These are phyloP conservation scores for Lithohypha guttulata DNA, from an alignment of 2,329 filamentous ascomycete species.

Conservation along the genomic window DNA sequence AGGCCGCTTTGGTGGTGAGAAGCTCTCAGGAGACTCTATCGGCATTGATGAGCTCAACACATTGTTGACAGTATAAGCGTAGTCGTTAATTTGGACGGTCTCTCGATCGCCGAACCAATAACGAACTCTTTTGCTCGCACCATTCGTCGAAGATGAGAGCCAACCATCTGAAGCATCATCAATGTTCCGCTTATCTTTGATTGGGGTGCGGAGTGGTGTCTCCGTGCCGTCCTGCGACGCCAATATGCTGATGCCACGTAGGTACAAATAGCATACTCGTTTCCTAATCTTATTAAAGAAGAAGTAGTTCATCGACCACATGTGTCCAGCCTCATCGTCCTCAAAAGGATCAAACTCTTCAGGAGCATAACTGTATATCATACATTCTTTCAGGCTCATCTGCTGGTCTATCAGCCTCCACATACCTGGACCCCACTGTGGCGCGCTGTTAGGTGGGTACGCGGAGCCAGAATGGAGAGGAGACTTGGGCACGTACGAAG, in stretches of 20 bases:
- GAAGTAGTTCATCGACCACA: constrained; percentile 95
- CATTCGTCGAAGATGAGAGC: constrained; percentile 37
- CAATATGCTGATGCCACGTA: constrained; percentile 68
- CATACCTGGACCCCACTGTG: constrained; percentile 72
- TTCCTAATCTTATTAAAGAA: constrained; percentile 92
- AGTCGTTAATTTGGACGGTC: constrained; percentile 31
- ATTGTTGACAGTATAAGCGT: constrained; percentile 10
- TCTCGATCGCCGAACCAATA: constrained; percentile 75
- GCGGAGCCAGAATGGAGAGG: constrained; percentile 27
- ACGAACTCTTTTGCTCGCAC: constrained; percentile 67
- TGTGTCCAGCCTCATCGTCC: constrained; percentile 82
- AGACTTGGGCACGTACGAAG: constrained; percentile 23
- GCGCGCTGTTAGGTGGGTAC: constrained; percentile 37
- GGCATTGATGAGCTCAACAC: constrained; percentile 20
- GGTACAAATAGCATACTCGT: constrained; percentile 85
- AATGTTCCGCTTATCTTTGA: constrained; percentile 36
- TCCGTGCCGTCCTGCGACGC: constrained; percentile 54
- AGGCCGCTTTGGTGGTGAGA: constrained; percentile 21
- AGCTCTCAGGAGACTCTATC: constrained; percentile 12
- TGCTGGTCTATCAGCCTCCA: constrained; percentile 90
- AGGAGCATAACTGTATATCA: constrained; percentile 79
- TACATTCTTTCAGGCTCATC: constrained; percentile 83
- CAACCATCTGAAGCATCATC: constrained; percentile 36
- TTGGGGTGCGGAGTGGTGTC: constrained; percentile 34
- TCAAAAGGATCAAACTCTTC: constrained; percentile 75